A percentile compares a stretch with the other conserved stretches of the same genome.
These are phyloP conservation scores for Aspergillus homomorphus DNA, from an alignment of 495 filamentous ascomycete genomes.

Conservation along the genomic window DNA sequence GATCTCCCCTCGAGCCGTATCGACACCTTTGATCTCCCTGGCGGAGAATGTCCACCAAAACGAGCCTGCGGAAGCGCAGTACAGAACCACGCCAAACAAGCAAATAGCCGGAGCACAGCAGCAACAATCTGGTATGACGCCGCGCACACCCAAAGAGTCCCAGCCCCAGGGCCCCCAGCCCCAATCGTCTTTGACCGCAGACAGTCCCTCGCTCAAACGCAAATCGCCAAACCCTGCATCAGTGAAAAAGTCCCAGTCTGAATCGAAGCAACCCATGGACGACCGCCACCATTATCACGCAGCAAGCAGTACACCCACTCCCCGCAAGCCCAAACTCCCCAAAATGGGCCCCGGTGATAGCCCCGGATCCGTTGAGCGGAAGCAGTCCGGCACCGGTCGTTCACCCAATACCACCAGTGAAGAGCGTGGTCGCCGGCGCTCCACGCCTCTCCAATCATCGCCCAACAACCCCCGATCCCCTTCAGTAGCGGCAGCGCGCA, in stretches of 20 bases:
- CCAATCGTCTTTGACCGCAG: conserved; percentile 27
- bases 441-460: conserved; percentile 14
- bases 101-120: background rate
- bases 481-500: conserved; percentile 13
- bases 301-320: conserved; percentile 21
- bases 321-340: conserved; percentile 33
- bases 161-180: conserved; percentile 6
- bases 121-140: conserved; percentile 16
- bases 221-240: conserved; percentile 40
- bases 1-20: background rate
- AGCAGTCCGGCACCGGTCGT: conserved; percentile 12
- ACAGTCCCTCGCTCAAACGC: conserved; percentile 43
- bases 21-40: conserved; percentile 23
- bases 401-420: conserved; percentile 9
- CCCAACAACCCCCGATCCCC: conserved; percentile 13
- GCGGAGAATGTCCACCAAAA: conserved; percentile 1
- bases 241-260: conserved; percentile 4
- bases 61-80: background rate
- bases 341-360: conserved; percentile 38
- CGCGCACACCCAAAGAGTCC: conserved; percentile 1
- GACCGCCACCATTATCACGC: conserved; percentile 13
- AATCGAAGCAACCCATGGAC: conserved; percentile 16
- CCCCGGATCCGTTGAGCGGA: conserved; percentile 39
- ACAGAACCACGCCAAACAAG: conserved; percentile 6
- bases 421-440: conserved; percentile 17